Evolutionary conservation across 75 land plant species (phyloP), one percentile per base, ranked within the genome.

Genomic region (Azolla pinnata): DNA sequence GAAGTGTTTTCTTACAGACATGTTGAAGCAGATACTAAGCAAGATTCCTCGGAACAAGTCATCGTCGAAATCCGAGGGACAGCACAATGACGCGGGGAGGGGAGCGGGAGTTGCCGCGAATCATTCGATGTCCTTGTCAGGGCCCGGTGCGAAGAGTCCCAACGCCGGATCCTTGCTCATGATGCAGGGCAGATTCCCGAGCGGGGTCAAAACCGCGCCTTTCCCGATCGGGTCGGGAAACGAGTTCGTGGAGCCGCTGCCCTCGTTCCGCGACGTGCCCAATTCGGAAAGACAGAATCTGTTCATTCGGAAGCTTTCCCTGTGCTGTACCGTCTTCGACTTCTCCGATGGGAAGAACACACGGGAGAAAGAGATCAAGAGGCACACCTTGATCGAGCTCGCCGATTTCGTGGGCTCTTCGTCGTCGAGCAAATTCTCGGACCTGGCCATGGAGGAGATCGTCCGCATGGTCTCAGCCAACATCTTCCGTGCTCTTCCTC

Each of bases 311-410:
- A 87, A 87, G 66, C 59, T 87, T 25, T 68, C 66, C 32, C 55
- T 81, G 31, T 87, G 91, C 45, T 72, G 69, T 38, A 20, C 58
- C 56, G 18, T 67, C 23, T 87, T 79, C 47, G 91, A 87, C 64
- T 83, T 83, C 62, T 56, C 74, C 9, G 81, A 87, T 52, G 33
- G 77, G 0, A 80, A 71, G 32, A 66, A 70, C 3, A 70, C 57
- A 8, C 42, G 75, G 26, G 91, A 87, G 64, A 83, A 83, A 67
- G 91, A 87, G 67, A 75, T 71, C 29, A 87, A 87, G 75, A 57
- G 81, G 23, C 81, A 75, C 69, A 78, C 79, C 9, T 57, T 87
- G 10, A 46, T 64, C 12, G 91, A 87, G 72, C 79, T 86, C 21
- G 79, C 80, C n/a, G 87, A 86, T 25, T 80, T 61, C 47, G 66